Base-by-base conservation (phyloP, 306 rosid species). In the Amphicarpaea edgeworthii region DNA sequence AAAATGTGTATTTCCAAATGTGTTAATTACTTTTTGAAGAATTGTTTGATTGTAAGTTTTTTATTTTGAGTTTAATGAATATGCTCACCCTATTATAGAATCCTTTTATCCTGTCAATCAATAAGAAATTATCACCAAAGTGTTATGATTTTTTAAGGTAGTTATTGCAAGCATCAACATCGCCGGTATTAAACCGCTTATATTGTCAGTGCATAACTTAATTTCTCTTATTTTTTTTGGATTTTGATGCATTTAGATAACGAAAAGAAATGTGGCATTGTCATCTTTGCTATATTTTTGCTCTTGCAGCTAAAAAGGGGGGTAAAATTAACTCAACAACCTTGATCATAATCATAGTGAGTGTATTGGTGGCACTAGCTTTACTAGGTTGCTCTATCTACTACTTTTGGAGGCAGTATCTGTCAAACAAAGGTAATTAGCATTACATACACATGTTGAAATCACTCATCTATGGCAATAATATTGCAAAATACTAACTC, bases 341-440 rank as follows among this genome's bases (percentile, higher is more conserved):
- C 3, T 30, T 50, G 41, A 78, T 83, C 42, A 73, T 68, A 53
- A 51, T 1, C 60, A 20, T 78, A 4, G 62, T 73, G 5, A 28
- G 43, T 73, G 80, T 72, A 51, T 40, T 73, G 54, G 83, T 67
- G n/a, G 73, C 77, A 67, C 4, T 78, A 41, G 69, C 38, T 78
- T 50, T 83, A 37, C 21, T 83, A 23, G 50, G 77, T 66, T 38
- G 14, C 3, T 58, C 30, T 50, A 40, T 68, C 55, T 83, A 66
- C 63, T 73, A 19, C 63, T 28, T 73, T 15, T 24, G 83, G 73
- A 23, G 45, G 14, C 1, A 16, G 23, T n/a, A 43, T 30, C 64
- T 1, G 16, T 34, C 63, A 30, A 78, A 16, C 3, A 42, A 74
- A 60, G 83, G 86, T 75, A 69, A 73, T 41, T 37, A 11, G 3